Percentiles rank a stretch among this genome's conserved stretches.
phyloP scores from a whole-genome alignment of 148 eudicot genomes.

The Chenopodium formosanum region DNA sequence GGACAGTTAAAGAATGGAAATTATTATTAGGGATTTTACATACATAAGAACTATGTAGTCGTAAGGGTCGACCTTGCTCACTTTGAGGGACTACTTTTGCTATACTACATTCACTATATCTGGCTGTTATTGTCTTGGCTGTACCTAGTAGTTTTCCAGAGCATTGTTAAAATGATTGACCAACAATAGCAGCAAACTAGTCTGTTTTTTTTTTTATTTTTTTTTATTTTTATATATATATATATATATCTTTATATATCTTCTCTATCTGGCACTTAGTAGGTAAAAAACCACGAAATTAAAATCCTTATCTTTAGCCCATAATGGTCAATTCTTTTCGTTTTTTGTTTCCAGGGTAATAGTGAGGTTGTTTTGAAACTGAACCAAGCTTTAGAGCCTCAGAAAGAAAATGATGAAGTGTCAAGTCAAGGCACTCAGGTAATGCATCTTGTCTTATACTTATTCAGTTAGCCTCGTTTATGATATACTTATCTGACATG shows the following conservation, averaged over 20 bases:
- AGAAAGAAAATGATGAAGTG: conserved; percentile 6
- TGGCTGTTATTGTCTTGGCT: background rate
- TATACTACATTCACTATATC: background rate
- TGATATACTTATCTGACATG: background rate
- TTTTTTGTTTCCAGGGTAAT: conserved; percentile 14
- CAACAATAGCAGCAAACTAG: background rate
- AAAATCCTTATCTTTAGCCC: background rate
- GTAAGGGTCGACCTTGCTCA: background rate
- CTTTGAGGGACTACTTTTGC: background rate
- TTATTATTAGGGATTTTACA: background rate
- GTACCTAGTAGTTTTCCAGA: conserved; percentile 8
- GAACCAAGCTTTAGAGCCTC: conserved; percentile 7
- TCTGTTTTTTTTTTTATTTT: background rate
- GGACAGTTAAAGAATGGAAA: background rate
- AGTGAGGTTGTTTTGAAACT: conserved; percentile 14
- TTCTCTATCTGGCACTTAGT: background rate
- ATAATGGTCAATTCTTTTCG: background rate
- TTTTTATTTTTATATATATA: background rate
- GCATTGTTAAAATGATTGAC: background rate
- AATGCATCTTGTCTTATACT: conserved; percentile 5
- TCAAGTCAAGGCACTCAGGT: conserved; percentile 20
- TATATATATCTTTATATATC: too few species aligned
- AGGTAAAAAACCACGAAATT: background rate
- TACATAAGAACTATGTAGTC: background rate
- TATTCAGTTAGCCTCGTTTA: background rate